phyloP scores from a whole-genome alignment of 2,329 filamentous ascomycete species.

The Xylariaceae sp. region DNA sequence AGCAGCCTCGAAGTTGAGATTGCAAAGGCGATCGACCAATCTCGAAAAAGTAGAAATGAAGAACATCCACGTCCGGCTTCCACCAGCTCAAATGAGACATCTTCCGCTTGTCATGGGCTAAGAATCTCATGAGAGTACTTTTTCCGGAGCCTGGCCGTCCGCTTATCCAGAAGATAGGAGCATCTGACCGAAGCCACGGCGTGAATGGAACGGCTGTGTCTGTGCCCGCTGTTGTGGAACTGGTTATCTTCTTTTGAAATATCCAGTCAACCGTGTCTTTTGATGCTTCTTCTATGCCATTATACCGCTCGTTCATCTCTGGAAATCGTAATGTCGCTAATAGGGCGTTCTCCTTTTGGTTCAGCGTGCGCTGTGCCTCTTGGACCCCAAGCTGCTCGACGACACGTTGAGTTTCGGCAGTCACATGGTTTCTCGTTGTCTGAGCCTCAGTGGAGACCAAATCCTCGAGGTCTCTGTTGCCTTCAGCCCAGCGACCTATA shows the following conservation, averaged over 20 bases:
- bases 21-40: conserved; percentile 9
- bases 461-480: conserved; percentile 7
- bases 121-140: conserved; percentile 16
- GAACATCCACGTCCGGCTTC: conserved; percentile 2
- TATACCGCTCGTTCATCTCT: conserved; percentile 16
- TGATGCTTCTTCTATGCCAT: conserved; percentile 8
- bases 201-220: not conserved
- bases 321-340: conserved; percentile 12
- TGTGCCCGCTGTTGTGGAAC: not conserved
- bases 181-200: conserved; percentile 12
- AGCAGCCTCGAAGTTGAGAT: conserved; percentile 8
- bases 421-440: conserved; percentile 7
- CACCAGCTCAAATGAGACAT: conserved; percentile 1
- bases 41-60: conserved; percentile 16
- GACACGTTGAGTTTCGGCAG: conserved; percentile 1
- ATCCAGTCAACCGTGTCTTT: conserved; percentile 9
- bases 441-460: conserved; percentile 8
- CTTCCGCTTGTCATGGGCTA: conserved; percentile 3
- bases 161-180: conserved; percentile 17
- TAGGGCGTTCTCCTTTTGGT: conserved; percentile 2
- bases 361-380: not conserved
- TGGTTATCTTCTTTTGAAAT: not conserved
- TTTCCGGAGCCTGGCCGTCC: conserved; percentile 22
- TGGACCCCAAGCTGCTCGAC: conserved; percentile 1
- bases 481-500: conserved; percentile 12